Conservation (phyloP, 495 filamentous ascomycete species). For the Pseudoneurospora amorphoporcata region DNA sequence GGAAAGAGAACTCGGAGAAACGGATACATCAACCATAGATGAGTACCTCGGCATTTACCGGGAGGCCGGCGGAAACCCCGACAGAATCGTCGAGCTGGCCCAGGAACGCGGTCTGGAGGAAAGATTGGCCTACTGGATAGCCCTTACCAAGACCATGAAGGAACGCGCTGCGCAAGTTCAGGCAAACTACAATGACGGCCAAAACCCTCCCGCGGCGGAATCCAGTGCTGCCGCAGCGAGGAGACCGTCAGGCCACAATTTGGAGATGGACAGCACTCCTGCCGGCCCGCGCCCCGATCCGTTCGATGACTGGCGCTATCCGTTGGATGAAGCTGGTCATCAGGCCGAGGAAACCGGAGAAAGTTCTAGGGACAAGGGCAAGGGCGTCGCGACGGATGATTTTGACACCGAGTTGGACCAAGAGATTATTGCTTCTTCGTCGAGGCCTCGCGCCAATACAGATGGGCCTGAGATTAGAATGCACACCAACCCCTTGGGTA, state of each 20-base stretch:
- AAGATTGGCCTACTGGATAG: conserved; percentile 43
- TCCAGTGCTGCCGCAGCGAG: background rate
- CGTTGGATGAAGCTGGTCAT: background rate
- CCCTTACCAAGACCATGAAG: conserved; percentile 22
- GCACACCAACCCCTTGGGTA: conserved; percentile 31
- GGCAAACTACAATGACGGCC: background rate
- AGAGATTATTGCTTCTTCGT: conserved; percentile 5
- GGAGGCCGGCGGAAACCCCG: conserved; percentile 47
- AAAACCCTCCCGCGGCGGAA: background rate
- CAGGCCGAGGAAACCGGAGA: background rate
- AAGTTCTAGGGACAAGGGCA: background rate
- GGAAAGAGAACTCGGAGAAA: background rate
- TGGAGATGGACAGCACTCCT: background rate
- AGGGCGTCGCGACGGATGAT: conserved; percentile 6
- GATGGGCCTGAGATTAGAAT: conserved; percentile 32
- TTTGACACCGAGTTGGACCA: background rate
- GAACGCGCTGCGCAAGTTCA: conserved; percentile 1
- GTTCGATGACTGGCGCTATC: background rate
- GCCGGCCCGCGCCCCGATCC: background rate
- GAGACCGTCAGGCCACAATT: background rate
- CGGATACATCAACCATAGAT: conserved; percentile 20
- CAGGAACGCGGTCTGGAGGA: conserved; percentile 48
- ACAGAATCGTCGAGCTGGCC: conserved; percentile 51
- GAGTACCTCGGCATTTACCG: conserved; percentile 42
- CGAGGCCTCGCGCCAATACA: conserved; percentile 31